Base-by-base conservation (phyloP, 768 basidiomycete genomes). In the Erythrobasidium yunnanense region DNA sequence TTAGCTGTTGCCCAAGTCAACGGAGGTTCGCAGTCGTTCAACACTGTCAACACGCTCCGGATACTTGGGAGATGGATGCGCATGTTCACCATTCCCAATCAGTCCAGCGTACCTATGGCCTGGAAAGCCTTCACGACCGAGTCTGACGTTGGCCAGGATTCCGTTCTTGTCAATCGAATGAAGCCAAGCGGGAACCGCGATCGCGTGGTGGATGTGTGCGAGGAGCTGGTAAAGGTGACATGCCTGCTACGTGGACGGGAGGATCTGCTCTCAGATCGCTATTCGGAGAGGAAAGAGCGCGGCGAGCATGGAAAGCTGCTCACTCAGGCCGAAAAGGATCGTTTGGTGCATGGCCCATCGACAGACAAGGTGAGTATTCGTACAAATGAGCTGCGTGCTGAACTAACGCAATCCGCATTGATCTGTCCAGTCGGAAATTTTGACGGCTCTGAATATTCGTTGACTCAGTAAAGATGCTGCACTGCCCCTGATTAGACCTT, bases 41-140 rank as follows among this genome's bases (percentile, higher is more conserved):
- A 76, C 68, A 74, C 73, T 1, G 75, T 77, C 54, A 76, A 76
- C 65, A 66, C 73, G 0, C 68, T 77, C 2, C 71, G 77, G 0
- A 60, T 72, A 1, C 71, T 77, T 3, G 77, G 77, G 0, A 35
- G 77, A 15, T 77, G 76, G 77, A 75, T 76, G 75, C 67, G 77
- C 3, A 75, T 75, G 75, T 73, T 71, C 25, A 73, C 70, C 4
- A 71, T 73, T 5, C 72, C 72, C 0, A 74, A 73, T 35, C 72
- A 76, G 69, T 73, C 74, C 4, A 74, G 72, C 1, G 68, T 76
- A 6, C 76, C 76, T 1, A 68, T 70, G 22, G 75, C 75, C 1
- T 77, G 75, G 75, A 76, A 70, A 32, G 55, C 69, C 1, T 76
- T 73, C 72, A 72, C 71, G 11, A 56, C 69, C 0, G 66, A 70